A percentile compares a stretch with the other conserved stretches of the same genome.
These are phyloP conservation scores for Yarrowia yakushimensis DNA, from an alignment of 805 yeast species.

Conservation along the genomic window DNA sequence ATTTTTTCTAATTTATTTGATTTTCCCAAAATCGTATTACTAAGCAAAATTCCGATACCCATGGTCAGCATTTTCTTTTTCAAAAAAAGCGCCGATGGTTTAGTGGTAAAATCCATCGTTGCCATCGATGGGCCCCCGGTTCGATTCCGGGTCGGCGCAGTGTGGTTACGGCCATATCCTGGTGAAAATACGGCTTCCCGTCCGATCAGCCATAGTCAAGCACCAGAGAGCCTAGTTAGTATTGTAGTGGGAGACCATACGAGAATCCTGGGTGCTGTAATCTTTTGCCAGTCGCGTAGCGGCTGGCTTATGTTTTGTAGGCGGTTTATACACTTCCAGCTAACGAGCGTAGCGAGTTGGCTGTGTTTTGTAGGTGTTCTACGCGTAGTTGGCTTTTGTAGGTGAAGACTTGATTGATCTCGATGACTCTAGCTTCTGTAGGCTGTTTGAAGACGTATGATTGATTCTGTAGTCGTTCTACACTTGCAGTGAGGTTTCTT, in stretches of 20 bases:
- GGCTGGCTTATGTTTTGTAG: background rate
- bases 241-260: slow-evolving; percentile 20
- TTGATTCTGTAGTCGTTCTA: too few species aligned
- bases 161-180: slow-evolving; percentile 11
- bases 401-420: too few species aligned
- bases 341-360: too few species aligned
- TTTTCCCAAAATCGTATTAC: too few species aligned
- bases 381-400: background rate
- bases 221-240: slow-evolving; percentile 20
- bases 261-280: slow-evolving; percentile 22
- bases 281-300: background rate
- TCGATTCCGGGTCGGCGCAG: slow-evolving; percentile 20
- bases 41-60: background rate
- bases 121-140: slow-evolving; percentile 22
- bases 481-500: too few species aligned
- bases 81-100: background rate
- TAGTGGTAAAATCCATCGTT: slow-evolving; percentile 19
- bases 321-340: too few species aligned
- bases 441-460: too few species aligned
- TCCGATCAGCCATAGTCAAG: slow-evolving; percentile 21
- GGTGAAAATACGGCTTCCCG: slow-evolving; percentile 22
- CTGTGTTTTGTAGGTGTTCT: background rate
- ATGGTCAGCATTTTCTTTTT: background rate
- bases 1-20: too few species aligned
- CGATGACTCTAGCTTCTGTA: too few species aligned